A percentile compares a stretch with the other conserved stretches of the same genome.
These are phyloP conservation scores for Rhodotorula sp. DNA, from an alignment of 1,284 basidiomycete genomes.

Conservation along the genomic window DNA sequence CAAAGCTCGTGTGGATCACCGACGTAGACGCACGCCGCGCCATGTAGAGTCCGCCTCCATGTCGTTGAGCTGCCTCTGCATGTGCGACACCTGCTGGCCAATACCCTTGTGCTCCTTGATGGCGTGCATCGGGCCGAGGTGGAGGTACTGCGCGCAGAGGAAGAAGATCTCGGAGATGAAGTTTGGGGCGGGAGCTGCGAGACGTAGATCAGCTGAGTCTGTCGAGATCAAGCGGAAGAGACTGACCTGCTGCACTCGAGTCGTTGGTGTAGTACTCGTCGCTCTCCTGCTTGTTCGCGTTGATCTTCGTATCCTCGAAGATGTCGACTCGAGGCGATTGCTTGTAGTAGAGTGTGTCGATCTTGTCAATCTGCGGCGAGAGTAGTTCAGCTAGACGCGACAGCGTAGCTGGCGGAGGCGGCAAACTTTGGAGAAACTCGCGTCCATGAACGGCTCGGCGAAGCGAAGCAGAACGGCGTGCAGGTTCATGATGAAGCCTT, in stretches of 20 bases:
- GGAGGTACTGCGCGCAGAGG: slow-evolving; percentile 76
- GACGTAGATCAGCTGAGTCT: too few species aligned
- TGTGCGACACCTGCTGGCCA: slow-evolving; percentile 59
- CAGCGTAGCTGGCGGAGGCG: not conserved
- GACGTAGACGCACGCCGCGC: slow-evolving; percentile 5
- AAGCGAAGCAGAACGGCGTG: slow-evolving; percentile 79
- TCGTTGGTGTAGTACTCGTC: slow-evolving; percentile 60
- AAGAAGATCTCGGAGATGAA: slow-evolving; percentile 97
- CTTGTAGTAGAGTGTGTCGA: slow-evolving; percentile 75
- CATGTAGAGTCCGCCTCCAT: slow-evolving; percentile 60
- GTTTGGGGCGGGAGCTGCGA: slow-evolving; percentile 59
- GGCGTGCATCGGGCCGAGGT: slow-evolving; percentile 79
- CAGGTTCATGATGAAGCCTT: slow-evolving; percentile 90
- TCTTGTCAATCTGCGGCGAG: slow-evolving; percentile 74
- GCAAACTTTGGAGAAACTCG: slow-evolving; percentile 77
- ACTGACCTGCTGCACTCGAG: not conserved
- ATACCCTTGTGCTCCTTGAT: slow-evolving; percentile 70
- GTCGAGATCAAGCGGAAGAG: not conserved
- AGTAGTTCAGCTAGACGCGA: slow-evolving; percentile 9
- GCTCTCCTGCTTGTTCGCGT: slow-evolving; percentile 81
- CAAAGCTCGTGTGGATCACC: not conserved
- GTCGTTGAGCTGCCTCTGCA: slow-evolving; percentile 41
- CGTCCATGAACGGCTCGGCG: slow-evolving; percentile 96
- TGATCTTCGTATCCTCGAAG: slow-evolving; percentile 84
- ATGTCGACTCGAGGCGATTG: slow-evolving; percentile 67